Evolutionary conservation across 768 basidiomycete genomes (phyloP), one percentile per base, ranked within the genome.

Genomic region (Cubamyces sp.): DNA sequence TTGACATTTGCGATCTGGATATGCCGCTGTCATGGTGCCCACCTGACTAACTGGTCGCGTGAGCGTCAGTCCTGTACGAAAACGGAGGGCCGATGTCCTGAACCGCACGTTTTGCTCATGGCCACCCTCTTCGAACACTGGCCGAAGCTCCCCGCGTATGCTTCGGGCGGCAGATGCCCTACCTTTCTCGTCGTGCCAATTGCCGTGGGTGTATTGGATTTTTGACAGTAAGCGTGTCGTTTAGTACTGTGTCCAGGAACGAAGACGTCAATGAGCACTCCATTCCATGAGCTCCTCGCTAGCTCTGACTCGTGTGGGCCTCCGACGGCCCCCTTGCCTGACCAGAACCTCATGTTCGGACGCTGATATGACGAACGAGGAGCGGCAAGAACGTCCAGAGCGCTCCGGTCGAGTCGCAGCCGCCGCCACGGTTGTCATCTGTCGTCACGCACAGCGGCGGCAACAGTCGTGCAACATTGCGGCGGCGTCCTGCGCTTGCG

Each of bases 351-450:
- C 61, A 50, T 62, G 61, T 52, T 47, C 21, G 50, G n/a, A 25
- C 28, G 34, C 30, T 28, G 48, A 23, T 56, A 62, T 62, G 61
- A 62, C 61, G 61, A 62, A 49, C 37, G 40, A 55, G 61, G 55
- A 45, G 30, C 54, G 47, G 53, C 34, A 37, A 34, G 18, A 15
- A n/a, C 7, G 26, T 18, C 37, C 39, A 48, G 25, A 26, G 54
- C 54, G 49, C 56, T 39, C 54, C 34, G 61, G 45, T 16, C 43
- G 25, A 21, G 50, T 58, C 62, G 57, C 43, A 62, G 54, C 55
- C 37, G 62, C 56, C 57, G 57, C 56, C 57, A 63, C 62, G 62
- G 51, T 52, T 63, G 62, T 63, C 62, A 58, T 39, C 28, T 37
- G 62, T 63, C 52, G 56, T 49, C 57, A 63, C 61, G 41, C 48